Base-by-base conservation (phyloP, 441 rosid species). In the Hura crepitans region DNA sequence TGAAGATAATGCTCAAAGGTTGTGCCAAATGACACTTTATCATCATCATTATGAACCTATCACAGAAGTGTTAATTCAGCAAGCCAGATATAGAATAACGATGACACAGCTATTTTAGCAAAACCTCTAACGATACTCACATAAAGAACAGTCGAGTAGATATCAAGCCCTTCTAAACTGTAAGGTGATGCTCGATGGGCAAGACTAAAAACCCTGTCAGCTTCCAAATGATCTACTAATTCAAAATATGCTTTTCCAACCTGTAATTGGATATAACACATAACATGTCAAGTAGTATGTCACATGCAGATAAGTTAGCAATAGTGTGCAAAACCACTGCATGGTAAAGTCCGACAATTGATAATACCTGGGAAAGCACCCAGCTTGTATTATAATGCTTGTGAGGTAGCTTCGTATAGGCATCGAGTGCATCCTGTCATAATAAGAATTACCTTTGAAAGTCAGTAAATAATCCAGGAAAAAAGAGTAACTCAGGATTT, bases 361-460 rank as follows among this genome's bases (percentile, higher is more conserved):
- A n/a, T n/a, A 50, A 35, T 83, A 95, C 99, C 97, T 90, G 98
- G 67, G 92, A 87, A 78, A 95, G 92, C 74, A 95, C 97, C 99
- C 99, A 95, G 61, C 92, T 90, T 51, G 99, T 92, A 71, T 83
- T 90, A 82, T 95, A 90, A 78, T 95, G 97, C 84, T 81, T 91
- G 71, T 78, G 85, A 7, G 98, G 92, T 65, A 92, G 93, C 78
- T 86, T 90, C 74, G 77, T 77, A 81, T 82, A 92, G 62, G 79
- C 81, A 70, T 89, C 90, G 79, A 92, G 75, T 12, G 99, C 97
- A 68, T 89, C 99, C 99, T 95, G 80, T 69, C 80, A 57, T 59
- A 79, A 73, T 70, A 79, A 78, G 64, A 77, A 77, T 66, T 74
- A 72, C 66, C 37, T 65, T 69, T 79, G n/a, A 62, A 4, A 72